These are phyloP conservation scores for Ramularia endophylla DNA, from an alignment of 2,329 filamentous ascomycete genomes.

Conservation along the genomic window DNA sequence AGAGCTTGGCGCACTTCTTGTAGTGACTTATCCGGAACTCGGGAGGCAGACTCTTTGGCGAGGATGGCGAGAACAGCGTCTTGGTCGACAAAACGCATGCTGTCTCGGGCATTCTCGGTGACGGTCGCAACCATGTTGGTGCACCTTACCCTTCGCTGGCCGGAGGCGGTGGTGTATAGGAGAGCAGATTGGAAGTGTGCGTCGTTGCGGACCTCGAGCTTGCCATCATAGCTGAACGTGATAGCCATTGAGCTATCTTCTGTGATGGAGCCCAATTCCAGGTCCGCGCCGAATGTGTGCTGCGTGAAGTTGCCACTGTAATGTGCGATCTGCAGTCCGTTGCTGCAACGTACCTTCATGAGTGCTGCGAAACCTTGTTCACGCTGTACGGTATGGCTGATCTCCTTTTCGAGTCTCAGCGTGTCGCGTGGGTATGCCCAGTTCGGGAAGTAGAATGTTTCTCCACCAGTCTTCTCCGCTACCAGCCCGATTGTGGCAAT, in stretches of 20 bases:
- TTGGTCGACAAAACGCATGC: conserved; percentile 90
- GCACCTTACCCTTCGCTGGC: conserved; percentile 85
- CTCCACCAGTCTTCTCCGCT: conserved; percentile 82
- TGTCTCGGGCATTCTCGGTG: conserved; percentile 74
- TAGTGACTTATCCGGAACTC: conserved; percentile 63
- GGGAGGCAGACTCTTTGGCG: conserved; percentile 89
- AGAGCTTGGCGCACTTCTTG: conserved; percentile 81
- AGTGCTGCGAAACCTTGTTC: conserved; percentile 93
- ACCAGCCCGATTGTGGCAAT: conserved; percentile 88
- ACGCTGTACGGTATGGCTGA: conserved; percentile 76
- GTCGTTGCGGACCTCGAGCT: conserved; percentile 92
- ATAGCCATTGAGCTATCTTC: conserved; percentile 90
- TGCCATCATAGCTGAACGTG: conserved; percentile 91
- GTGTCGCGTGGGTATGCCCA: conserved; percentile 84
- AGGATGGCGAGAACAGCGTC: conserved; percentile 85
- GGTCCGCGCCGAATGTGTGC: conserved; percentile 87
- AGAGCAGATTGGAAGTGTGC: conserved; percentile 96
- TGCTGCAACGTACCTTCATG: conserved; percentile 98
- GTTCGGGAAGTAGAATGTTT: conserved; percentile 95
- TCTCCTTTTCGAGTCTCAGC: conserved; percentile 75
- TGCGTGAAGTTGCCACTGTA: conserved; percentile 97
- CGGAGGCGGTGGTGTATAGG: conserved; percentile 85
- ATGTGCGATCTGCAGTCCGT: conserved; percentile 84
- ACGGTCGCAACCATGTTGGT: conserved; percentile 91
- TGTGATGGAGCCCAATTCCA: conserved; percentile 89